Base-by-base conservation (phyloP, 2,329 filamentous ascomycete genomes). In the Nemania sp. region DNA sequence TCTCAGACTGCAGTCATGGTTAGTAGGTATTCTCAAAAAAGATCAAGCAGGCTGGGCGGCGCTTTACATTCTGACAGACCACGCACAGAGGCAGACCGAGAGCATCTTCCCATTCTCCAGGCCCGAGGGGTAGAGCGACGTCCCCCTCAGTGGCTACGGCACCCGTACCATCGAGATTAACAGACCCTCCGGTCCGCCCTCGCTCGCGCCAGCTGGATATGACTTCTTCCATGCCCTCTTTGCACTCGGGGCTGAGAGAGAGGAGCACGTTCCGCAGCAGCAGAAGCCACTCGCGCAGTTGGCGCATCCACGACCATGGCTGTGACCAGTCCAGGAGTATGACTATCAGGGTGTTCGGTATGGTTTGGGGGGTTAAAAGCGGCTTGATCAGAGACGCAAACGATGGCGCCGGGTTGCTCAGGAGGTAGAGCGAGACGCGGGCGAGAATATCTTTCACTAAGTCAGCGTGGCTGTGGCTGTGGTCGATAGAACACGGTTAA, bases 241-340 rank as follows among this genome's bases (percentile, higher is more conserved):
- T 91, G 54, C 88, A 88, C 55, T 92, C 87, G 53, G 84, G 78
- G 63, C 87, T 87, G 20, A 94, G 80, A 24, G 84, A 88, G 52
- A 86, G 78, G 50, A 93, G 82, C 11, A 95, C 87, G 14, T 85
- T 86, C 54, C 88, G 85, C 61, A 99, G 77, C 23, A 97, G 80
- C 40, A 91, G 81, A 57, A 97, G 86, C 94, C 94, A 99, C 68
- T 89, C 88, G 67, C 90, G 83, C 52, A 99, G 77, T 72, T 96
- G 88, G 54, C 90, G 84, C 68, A 97, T 81, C 91, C 95, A 99
- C 59, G 86, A 79, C 86, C 94, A 96, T 12, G 94, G 94, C 68
- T 94, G 86, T 54, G 89, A 88, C 94, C 94, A 99, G 75, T 97
- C 92, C 37, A 99, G 80, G n/a, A 99, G 77, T 65, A 99, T 86